phyloP scores from a whole-genome alignment of 495 filamentous ascomycete genomes.

The Penicillium soppii region DNA sequence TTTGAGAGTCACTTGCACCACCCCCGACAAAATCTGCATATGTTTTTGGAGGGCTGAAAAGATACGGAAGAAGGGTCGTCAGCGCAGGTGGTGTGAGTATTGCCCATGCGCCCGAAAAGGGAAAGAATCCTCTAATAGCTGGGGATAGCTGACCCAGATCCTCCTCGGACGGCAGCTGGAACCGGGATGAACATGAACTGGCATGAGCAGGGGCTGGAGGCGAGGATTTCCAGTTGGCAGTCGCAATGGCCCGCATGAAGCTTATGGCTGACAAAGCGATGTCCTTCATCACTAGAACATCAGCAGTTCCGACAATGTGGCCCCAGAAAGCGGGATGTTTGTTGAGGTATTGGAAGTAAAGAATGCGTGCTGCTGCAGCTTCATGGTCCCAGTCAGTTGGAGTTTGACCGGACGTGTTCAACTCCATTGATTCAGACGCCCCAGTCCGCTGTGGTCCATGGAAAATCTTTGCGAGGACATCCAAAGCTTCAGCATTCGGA shows the following conservation, averaged over 20 bases:
- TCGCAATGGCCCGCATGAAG: slow-evolving; percentile 53
- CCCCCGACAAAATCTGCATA: slow-evolving; percentile 60
- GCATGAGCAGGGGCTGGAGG: slow-evolving; percentile 16
- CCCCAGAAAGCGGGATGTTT: slow-evolving; percentile 51
- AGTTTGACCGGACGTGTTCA: slow-evolving; percentile 33
- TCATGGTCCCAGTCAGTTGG: slow-evolving; percentile 45
- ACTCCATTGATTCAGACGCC: slow-evolving; percentile 27
- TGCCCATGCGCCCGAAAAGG: slow-evolving; percentile 48
- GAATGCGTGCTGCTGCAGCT: slow-evolving; percentile 53
- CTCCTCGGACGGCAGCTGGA: slow-evolving; percentile 44
- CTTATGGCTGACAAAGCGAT: slow-evolving; percentile 54
- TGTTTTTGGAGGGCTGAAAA: slow-evolving; percentile 57
- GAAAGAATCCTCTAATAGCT: slow-evolving; percentile 37
- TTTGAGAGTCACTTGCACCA: slow-evolving; percentile 56
- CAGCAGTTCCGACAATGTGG: slow-evolving; percentile 51
- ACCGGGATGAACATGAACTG: slow-evolving; percentile 32
- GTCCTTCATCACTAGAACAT: slow-evolving; percentile 59
- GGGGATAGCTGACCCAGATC: slow-evolving; percentile 37
- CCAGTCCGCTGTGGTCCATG: slow-evolving; percentile 45
- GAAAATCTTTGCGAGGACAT: slow-evolving; percentile 55
- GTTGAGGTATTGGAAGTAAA: slow-evolving; percentile 57
- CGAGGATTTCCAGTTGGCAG: slow-evolving; percentile 52
- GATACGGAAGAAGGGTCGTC: slow-evolving; percentile 54
- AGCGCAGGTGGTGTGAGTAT: slow-evolving; percentile 53
- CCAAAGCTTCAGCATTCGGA: slow-evolving; percentile 52